Conservation (phyloP, 768 basidiomycete genomes). For the Panus rudis region DNA sequence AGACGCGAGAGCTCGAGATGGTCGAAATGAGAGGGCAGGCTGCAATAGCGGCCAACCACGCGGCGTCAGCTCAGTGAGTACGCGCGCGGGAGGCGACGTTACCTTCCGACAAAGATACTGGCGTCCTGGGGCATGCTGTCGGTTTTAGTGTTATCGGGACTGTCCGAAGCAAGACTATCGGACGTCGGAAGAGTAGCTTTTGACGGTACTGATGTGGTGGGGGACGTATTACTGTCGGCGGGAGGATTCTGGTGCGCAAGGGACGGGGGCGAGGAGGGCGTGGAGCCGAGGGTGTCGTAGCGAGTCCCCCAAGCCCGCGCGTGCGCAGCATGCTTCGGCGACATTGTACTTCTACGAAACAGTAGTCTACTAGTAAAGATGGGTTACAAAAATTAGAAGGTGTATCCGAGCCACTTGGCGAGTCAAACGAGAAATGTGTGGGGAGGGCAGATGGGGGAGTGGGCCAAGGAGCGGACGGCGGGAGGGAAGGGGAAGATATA, state of each 20-base stretch:
- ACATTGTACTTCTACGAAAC: conserved; percentile 8
- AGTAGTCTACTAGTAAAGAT: neutral
- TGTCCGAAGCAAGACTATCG: neutral
- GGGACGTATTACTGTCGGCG: conserved; percentile 24
- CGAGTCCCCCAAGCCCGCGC: conserved; percentile 58
- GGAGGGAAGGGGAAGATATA: neutral
- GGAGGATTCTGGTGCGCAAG: conserved; percentile 18
- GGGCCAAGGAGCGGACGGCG: neutral
- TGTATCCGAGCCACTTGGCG: neutral
- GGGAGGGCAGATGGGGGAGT: conserved; percentile 1
- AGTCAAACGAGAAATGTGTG: neutral
- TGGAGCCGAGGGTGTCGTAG: conserved; percentile 53
- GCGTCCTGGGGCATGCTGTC: conserved; percentile 63
- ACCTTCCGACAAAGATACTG: conserved; percentile 85
- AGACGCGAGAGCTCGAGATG: conserved; percentile 52
- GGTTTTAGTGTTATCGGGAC: neutral
- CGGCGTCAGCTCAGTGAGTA: conserved; percentile 4
- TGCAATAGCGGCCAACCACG: too few species aligned
- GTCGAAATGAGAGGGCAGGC: conserved; percentile 65
- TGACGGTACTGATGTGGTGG: conserved; percentile 4
- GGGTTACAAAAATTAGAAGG: neutral
- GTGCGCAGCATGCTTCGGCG: conserved; percentile 38
- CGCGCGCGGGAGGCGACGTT: too few species aligned
- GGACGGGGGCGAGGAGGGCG: conserved; percentile 31
- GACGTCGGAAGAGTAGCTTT: neutral